These are phyloP conservation scores for Rhizophagus sp. DNA, from an alignment of 192 early-diverging fungal genomes.

Conservation along the genomic window DNA sequence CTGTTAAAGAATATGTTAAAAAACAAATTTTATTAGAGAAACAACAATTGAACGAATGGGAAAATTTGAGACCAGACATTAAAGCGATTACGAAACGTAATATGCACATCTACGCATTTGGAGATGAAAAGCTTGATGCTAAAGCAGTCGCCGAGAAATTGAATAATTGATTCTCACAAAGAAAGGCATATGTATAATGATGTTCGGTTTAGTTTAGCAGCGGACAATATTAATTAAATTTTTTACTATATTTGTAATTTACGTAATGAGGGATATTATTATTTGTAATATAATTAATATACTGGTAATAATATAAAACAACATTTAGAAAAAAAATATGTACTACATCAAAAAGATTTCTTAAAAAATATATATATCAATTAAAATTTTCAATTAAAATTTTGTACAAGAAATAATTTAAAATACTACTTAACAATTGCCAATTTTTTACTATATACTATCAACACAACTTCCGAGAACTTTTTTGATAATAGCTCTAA, in stretches of 20 bases:
- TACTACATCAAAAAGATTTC: no score
- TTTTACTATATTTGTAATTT: no score
- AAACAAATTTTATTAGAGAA: constrained; percentile 46
- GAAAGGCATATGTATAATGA: no score
- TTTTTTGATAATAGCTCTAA: constrained; percentile 58
- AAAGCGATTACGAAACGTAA: constrained; percentile 29
- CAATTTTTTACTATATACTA: constrained; percentile 4
- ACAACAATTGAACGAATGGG: constrained; percentile 43
- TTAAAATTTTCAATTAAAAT: no score
- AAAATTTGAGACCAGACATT: constrained; percentile 34
- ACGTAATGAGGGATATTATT: no score
- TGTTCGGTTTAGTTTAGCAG: no score
- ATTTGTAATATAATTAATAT: no score
- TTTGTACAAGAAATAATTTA: no score
- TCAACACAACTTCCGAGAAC: constrained; percentile 57
- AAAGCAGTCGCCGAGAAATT: constrained; percentile 15
- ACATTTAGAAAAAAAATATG: no score
- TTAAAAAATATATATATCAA: no score
- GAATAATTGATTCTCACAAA: neutral
- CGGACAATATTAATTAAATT: no score
- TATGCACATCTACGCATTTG: constrained; percentile 15
- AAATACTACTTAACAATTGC: neutral
- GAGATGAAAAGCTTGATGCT: constrained; percentile 18
- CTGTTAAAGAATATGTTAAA: constrained; percentile 40
- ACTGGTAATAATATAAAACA: no score